Base-by-base conservation (phyloP, 768 basidiomycete species). In the Lactarius tabidus region DNA sequence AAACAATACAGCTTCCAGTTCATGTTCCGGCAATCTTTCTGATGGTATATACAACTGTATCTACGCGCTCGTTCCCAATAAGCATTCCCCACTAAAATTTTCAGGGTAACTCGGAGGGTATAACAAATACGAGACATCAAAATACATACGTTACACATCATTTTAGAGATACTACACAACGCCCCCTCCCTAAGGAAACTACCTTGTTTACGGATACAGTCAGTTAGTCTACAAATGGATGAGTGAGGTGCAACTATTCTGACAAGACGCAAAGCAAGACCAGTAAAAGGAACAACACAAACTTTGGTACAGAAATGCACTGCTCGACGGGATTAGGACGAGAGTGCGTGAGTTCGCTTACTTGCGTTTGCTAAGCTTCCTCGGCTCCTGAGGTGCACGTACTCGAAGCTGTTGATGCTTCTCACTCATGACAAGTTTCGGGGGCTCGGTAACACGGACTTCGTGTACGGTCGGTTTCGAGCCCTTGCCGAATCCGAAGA, bases 1-100 rank as follows among this genome's bases (percentile, higher is more conserved):
- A 98, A 98, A 77, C 94, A 97, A 77, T 96, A 95, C 76, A 93
- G 89, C 74, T 95, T 96, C 81, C 95, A 97, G 77, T 96, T 98
- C 80, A 91, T 98, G 87, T 98, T 95, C 80, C 85, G 88, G 71
- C 77, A 88, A 68, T 67, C 72, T 29, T 76, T 76, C 70, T 78
- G 69, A 75, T 71, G 60, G 52, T 66, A 18, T 39, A 36, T 39
- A 39, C 38, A n/a, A 31, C 4, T 64, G 57, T 55, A 28, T 23
- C 28, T 63, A 39, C 28, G 15, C 14, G 1, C 18, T 2, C 18
- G 57, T 33, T 28, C n/a, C 12, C 12, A 55, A 55, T 36, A 5
- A 26, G 23, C 20, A 54, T 15, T 41, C 15, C 20, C 15, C 15
- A 53, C 23, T 43, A n/a, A 14, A 23, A 36, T 54, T 29, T 43